phyloP scores from a whole-genome alignment of 352 stramenopile genomes.

The Elongisporangium prolatum region DNA sequence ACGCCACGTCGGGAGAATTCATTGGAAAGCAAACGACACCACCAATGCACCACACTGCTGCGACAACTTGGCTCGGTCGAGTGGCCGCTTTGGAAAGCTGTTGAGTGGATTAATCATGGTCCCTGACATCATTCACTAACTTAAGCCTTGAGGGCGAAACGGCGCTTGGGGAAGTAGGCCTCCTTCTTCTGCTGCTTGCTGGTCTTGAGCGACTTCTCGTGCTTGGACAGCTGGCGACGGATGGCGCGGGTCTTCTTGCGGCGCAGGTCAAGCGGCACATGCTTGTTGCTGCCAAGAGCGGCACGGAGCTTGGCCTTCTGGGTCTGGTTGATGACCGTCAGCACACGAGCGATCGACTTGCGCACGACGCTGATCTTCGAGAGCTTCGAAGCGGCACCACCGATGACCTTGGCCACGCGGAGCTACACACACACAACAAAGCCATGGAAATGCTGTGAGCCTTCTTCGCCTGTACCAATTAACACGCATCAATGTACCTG shows the following conservation, averaged over 20 bases:
- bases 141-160: slow-evolving; percentile 98
- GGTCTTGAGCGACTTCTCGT: slow-evolving; percentile 93
- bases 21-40: slow-evolving; percentile 5
- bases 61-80: background rate
- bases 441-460: background rate
- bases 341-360: slow-evolving; percentile 98
- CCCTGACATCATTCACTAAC: slow-evolving; percentile 30
- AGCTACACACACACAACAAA: slow-evolving; percentile 57
- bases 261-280: slow-evolving; percentile 97
- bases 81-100: slow-evolving; percentile 32
- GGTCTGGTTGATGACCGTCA: slow-evolving; percentile 99
- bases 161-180: slow-evolving; percentile 94
- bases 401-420: slow-evolving; percentile 98
- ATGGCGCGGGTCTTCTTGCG: slow-evolving; percentile 99
- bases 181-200: slow-evolving; percentile 95
- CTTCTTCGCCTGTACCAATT: background rate
- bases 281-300: slow-evolving; percentile 93
- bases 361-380: slow-evolving; percentile 99
- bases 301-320: slow-evolving; percentile 97
- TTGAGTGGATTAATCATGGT: slow-evolving; percentile 66
- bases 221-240: slow-evolving; percentile 93
- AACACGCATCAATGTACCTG: slow-evolving; percentile 25
- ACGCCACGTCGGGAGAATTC: background rate
- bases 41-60: background rate
- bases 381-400: slow-evolving; percentile 98